Conservation (phyloP, 768 basidiomycete species). For the Psilocybe cyanescens region DNA sequence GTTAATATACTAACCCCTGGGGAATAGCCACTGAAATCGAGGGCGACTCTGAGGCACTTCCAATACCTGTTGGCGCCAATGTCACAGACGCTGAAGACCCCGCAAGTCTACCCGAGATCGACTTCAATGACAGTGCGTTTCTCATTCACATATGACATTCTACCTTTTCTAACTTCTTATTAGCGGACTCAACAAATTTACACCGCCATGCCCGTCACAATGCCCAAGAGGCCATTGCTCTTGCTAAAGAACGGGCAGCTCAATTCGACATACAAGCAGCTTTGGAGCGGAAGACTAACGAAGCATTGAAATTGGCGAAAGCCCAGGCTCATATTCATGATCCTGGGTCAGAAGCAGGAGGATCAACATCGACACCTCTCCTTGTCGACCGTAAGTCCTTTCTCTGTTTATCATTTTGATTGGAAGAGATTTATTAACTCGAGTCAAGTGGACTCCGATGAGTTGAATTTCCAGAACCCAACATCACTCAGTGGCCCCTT, state of each 20-base stretch:
- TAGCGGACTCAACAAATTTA: slow-evolving; percentile 89
- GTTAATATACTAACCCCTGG: slow-evolving; percentile 17
- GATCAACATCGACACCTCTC: slow-evolving; percentile 38
- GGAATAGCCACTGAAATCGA: slow-evolving; percentile 74
- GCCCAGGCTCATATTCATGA: slow-evolving; percentile 48
- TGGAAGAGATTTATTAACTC: neutral
- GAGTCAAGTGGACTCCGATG: slow-evolving; percentile 84
- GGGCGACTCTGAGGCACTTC: slow-evolving; percentile 49
- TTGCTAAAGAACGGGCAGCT: slow-evolving; percentile 78
- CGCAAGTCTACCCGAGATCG: slow-evolving; percentile 66
- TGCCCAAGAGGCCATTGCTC: slow-evolving; percentile 85
- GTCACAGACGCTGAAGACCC: slow-evolving; percentile 54
- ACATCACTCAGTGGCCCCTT: slow-evolving; percentile 84
- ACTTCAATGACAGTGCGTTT: slow-evolving; percentile 87
- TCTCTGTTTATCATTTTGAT: neutral
- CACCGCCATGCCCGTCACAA: slow-evolving; percentile 85
- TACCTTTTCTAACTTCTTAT: neutral
- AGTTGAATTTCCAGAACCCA: slow-evolving; percentile 99
- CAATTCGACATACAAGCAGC: slow-evolving; percentile 88
- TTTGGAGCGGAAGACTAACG: slow-evolving; percentile 78
- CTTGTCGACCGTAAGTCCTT: slow-evolving; percentile 71
- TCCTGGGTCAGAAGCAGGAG: slow-evolving; percentile 43
- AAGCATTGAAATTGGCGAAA: slow-evolving; percentile 73
- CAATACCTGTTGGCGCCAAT: slow-evolving; percentile 60
- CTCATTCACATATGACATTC: neutral